Conservation (phyloP, 768 basidiomycete genomes). For the Naganishia vishniacii region DNA sequence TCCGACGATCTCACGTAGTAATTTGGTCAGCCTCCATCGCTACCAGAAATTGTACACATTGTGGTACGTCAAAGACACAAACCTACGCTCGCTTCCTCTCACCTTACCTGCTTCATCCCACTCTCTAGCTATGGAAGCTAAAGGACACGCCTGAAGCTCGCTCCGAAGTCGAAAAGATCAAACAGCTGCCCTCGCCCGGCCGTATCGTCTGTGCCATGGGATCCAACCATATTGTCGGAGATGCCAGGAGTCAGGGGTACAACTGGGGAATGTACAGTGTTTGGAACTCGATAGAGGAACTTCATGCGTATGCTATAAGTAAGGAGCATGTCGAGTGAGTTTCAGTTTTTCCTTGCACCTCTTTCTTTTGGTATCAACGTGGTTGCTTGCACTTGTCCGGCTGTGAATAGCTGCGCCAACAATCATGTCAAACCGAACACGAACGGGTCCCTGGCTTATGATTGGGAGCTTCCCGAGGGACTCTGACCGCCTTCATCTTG, state of each 20-base stretch:
- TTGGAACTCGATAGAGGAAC: conserved; percentile 19
- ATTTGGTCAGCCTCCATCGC: too few species aligned
- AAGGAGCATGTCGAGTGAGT: conserved; percentile 28
- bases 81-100: neutral
- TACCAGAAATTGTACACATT: conserved; percentile 26
- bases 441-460: conserved; percentile 16
- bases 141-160: conserved; percentile 18
- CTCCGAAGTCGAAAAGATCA: conserved; percentile 9
- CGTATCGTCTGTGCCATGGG: conserved; percentile 12
- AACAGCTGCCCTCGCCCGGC: conserved; percentile 3
- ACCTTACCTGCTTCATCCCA: neutral
- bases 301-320: conserved; percentile 21
- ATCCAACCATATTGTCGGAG: conserved; percentile 11
- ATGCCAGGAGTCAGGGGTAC: conserved; percentile 15
- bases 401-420: conserved; percentile 20
- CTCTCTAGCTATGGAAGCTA: conserved; percentile 22
- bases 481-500: neutral
- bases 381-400: too few species aligned
- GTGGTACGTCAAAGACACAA: conserved; percentile 3
- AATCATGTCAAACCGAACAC: conserved; percentile 24
- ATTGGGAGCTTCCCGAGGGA: conserved; percentile 21
- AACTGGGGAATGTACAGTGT: conserved; percentile 25
- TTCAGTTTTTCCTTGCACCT: neutral
- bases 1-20: too few species aligned
- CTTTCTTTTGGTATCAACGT: neutral